Evolutionary conservation across 1,284 basidiomycete genomes (phyloP).

Genomic region (Neolentinus lepideus): DNA sequence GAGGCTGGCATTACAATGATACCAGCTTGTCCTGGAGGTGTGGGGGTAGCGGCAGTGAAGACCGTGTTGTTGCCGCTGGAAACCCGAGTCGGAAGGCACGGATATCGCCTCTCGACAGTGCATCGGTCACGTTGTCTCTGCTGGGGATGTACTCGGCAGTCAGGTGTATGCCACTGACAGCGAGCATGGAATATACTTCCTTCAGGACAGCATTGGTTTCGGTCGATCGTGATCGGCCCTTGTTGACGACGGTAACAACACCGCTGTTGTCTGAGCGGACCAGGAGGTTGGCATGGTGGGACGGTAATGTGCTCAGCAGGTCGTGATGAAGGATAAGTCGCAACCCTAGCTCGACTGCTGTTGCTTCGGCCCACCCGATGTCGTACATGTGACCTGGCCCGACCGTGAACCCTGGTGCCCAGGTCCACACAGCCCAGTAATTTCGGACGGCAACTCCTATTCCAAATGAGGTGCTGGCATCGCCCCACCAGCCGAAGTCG

Average conservation of each 20-base stretch:
- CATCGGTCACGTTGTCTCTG: conserved; percentile 23
- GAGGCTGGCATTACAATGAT: conserved; percentile 12
- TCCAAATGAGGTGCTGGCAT: conserved; percentile 31
- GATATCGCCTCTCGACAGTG: conserved; percentile 27
- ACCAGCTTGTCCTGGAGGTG: conserved; percentile 13
- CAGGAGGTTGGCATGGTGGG: conserved; percentile 5
- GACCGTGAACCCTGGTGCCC: conserved; percentile 20
- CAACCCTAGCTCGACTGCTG: conserved; percentile 26
- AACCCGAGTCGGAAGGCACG: conserved; percentile 19
- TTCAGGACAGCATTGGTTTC: conserved; percentile 23
- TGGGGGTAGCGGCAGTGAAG: conserved; percentile 12
- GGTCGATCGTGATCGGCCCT: conserved; percentile 20
- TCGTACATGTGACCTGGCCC: conserved; percentile 21
- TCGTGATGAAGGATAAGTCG: conserved; percentile 11
- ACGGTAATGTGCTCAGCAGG: conserved; percentile 6
- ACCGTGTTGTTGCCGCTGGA: conserved; percentile 11
- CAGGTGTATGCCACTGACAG: conserved; percentile 11
- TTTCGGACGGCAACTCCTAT: conserved; percentile 25
- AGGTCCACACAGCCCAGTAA: conserved; percentile 25
- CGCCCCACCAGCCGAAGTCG: conserved; percentile 29
- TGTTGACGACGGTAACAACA: conserved; percentile 21
- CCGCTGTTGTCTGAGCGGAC: conserved; percentile 22
- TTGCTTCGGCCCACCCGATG: conserved; percentile 31
- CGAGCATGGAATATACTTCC: conserved; percentile 18
- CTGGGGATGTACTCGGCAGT: conserved; percentile 16